These are phyloP conservation scores for Fusarium keratoplasticum DNA, from an alignment of 2,329 filamentous ascomycete genomes.

Conservation along the genomic window DNA sequence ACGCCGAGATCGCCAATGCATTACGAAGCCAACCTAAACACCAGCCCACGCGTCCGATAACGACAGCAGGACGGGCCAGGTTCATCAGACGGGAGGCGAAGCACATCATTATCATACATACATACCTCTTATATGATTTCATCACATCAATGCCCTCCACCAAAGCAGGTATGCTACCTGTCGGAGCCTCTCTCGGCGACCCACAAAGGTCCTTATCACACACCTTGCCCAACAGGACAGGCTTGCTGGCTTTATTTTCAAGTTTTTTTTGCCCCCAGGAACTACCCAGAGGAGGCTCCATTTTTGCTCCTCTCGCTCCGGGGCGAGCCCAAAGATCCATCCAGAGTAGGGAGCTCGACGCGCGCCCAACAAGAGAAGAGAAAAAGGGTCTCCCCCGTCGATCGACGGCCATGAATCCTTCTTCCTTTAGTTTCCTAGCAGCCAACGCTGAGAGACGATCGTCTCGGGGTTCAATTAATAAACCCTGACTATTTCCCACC, in stretches of 20 bases:
- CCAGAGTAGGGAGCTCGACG: constrained; percentile 13
- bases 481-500: constrained; percentile 2
- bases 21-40: constrained; percentile 9
- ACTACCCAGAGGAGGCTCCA: constrained; percentile 37
- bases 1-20: constrained; percentile 29
- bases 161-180: constrained; percentile 23
- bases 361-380: neutral
- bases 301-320: constrained; percentile 43
- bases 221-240: neutral
- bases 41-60: constrained; percentile 17
- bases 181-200: constrained; percentile 45
- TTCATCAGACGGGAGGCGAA: neutral
- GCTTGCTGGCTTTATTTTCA: constrained; percentile 8
- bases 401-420: constrained; percentile 36
- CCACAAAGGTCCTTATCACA: constrained; percentile 45
- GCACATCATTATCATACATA: constrained; percentile 32
- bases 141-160: constrained; percentile 3
- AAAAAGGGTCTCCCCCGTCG: constrained; percentile 28
- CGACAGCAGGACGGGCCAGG: constrained; percentile 2
- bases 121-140: constrained; percentile 19
- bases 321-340: constrained; percentile 33
- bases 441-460: constrained; percentile 28
- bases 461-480: constrained; percentile 20
- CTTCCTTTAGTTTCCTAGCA: constrained; percentile 23
- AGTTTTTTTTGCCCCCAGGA: constrained; percentile 24